These are phyloP conservation scores for Salvia hispanica DNA, from an alignment of 257 asterid species.

Conservation along the genomic window DNA sequence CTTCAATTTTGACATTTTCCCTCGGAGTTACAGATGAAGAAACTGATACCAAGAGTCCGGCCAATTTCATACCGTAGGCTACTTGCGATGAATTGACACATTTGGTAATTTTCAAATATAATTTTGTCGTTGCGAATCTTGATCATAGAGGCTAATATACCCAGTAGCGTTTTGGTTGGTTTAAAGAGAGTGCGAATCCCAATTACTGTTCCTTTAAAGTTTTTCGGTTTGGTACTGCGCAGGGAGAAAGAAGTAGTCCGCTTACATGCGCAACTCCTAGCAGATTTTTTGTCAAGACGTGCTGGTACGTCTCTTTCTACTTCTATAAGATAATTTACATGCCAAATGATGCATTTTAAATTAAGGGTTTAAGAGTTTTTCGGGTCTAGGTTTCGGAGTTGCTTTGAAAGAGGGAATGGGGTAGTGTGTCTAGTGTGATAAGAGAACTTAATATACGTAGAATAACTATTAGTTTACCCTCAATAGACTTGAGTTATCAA, in stretches of 20 bases:
- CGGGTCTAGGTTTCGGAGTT: not conserved
- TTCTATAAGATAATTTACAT: slow-evolving; percentile 26
- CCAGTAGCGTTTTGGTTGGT: slow-evolving; percentile 19
- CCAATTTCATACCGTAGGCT: slow-evolving; percentile 9
- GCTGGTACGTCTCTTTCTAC: slow-evolving; percentile 70
- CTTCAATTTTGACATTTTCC: slow-evolving; percentile 12
- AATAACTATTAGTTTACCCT: not conserved
- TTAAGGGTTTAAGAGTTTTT: no score
- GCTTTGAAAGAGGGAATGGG: not conserved
- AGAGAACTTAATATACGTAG: not conserved
- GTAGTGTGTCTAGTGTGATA: not conserved
- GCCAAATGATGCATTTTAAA: not conserved
- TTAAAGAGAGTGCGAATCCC: slow-evolving; percentile 47
- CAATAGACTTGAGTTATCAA: not conserved
- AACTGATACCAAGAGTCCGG: slow-evolving; percentile 6
- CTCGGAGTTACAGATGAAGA: slow-evolving; percentile 27
- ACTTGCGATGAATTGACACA: not conserved
- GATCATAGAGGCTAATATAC: slow-evolving; percentile 18
- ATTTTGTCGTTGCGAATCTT: slow-evolving; percentile 21
- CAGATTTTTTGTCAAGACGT: slow-evolving; percentile 48
- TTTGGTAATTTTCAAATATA: not conserved
- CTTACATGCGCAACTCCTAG: slow-evolving; percentile 45
- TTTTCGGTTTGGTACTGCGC: slow-evolving; percentile 58
- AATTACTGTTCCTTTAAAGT: slow-evolving; percentile 45
- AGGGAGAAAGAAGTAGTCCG: slow-evolving; percentile 60